Evolutionary conservation across 73 alveolate species (phyloP).

Genomic region (Uronychia setigera): DNA sequence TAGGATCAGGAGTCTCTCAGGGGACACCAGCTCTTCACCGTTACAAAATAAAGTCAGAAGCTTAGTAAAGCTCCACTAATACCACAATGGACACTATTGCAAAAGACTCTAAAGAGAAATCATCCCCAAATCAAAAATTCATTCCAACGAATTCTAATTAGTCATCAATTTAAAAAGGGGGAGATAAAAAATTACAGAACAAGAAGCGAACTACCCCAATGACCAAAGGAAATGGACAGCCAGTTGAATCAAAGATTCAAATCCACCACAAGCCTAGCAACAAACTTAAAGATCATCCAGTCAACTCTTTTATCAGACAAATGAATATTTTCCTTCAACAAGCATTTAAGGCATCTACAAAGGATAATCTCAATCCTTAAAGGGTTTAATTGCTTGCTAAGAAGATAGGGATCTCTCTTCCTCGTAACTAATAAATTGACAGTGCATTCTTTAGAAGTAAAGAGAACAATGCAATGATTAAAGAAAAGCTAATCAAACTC

Average conservation of each 20-base stretch:
- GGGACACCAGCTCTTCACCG: no score
- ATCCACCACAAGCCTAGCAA: background rate
- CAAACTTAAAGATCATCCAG: background rate
- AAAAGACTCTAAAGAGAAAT: background rate
- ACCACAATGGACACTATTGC: slow-evolving; percentile 3
- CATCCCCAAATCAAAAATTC: background rate
- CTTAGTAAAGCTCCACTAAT: background rate
- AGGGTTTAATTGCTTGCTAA: background rate
- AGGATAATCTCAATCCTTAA: background rate
- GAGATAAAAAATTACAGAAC: background rate
- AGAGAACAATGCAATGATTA: background rate
- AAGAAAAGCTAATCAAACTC: background rate
- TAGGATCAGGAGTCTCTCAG: no score
- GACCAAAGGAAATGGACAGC: background rate
- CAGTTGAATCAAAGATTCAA: background rate
- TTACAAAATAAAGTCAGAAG: background rate
- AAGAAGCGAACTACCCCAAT: background rate
- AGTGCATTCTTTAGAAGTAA: background rate
- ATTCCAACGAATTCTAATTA: no score
- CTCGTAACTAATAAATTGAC: background rate
- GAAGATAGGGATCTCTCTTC: background rate
- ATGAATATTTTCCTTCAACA: background rate
- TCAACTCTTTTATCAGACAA: background rate
- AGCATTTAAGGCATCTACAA: background rate
- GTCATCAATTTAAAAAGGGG: no score